phyloP scores from a whole-genome alignment of 2,329 filamentous ascomycete genomes.

The Myriosclerotinia duriaeana region DNA sequence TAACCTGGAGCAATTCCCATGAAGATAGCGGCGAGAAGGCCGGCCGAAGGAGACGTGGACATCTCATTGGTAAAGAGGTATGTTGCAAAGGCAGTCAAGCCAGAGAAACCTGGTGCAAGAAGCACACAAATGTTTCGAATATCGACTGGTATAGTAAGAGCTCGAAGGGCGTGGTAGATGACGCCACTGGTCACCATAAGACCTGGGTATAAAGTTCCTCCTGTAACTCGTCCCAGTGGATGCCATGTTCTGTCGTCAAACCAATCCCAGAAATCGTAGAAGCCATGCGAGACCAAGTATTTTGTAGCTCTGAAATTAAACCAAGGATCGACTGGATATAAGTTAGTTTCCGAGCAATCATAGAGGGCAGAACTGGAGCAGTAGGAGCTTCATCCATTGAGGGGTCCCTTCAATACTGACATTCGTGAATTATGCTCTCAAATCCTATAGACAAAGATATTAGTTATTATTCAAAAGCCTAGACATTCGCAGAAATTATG shows the following conservation, averaged over 20 bases:
- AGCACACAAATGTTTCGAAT: constrained; percentile 99
- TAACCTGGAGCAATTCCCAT: constrained; percentile 98
- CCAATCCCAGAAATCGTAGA: constrained; percentile 99
- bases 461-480: constrained; percentile 30
- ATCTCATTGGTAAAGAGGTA: constrained; percentile 98
- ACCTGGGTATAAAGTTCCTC: constrained; percentile 96
- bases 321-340: constrained; percentile 85
- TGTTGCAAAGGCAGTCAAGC: constrained; percentile 85
- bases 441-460: constrained; percentile 61
- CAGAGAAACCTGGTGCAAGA: constrained; percentile 90
- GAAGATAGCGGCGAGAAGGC: constrained; percentile 88
- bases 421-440: constrained; percentile 99
- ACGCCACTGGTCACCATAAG: constrained; percentile 98
- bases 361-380: constrained; percentile 33
- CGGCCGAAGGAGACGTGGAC: constrained; percentile 91
- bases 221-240: constrained; percentile 94
- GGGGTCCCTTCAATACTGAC: constrained; percentile 57
- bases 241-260: constrained; percentile 99
- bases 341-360: constrained; percentile 36
- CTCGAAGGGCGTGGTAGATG: constrained; percentile 91
- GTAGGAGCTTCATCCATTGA: constrained; percentile 23
- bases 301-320: constrained; percentile 99
- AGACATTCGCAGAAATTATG: background rate
- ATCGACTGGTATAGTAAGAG: constrained; percentile 88
- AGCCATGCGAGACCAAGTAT: constrained; percentile 93